Conservation (phyloP, 164 flowering plant species). For the Vitis rotundifolia region DNA sequence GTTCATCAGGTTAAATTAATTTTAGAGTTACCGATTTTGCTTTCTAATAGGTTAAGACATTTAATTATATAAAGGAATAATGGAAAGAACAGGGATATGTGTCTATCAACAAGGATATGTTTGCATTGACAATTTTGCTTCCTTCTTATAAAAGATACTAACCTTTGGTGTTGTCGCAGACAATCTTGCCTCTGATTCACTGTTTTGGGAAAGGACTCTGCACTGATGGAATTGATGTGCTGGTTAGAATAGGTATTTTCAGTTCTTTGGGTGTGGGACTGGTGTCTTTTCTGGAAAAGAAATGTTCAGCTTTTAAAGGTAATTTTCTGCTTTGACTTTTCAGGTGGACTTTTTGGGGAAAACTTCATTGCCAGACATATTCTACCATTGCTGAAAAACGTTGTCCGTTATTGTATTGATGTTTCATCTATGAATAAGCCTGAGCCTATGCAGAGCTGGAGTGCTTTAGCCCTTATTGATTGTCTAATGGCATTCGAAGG, state of each 20-base stretch:
- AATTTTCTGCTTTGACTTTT: constrained; percentile 19
- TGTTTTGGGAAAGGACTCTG: constrained; percentile 91
- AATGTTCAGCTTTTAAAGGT: constrained; percentile 17
- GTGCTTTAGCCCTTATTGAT: constrained; percentile 71
- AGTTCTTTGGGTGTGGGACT: constrained; percentile 2
- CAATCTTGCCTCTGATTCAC: constrained; percentile 83
- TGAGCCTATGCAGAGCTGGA: constrained; percentile 91
- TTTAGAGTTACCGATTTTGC: neutral
- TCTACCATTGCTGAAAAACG: constrained; percentile 71
- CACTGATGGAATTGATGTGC: constrained; percentile 86
- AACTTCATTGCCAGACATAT: constrained; percentile 66
- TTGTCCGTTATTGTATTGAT: constrained; percentile 58
- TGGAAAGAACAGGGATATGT: neutral
- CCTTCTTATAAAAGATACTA: constrained; percentile 12
- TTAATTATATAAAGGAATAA: too few species aligned
- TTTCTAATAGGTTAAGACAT: too few species aligned
- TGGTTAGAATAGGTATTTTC: constrained; percentile 90
- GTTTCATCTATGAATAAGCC: constrained; percentile 54
- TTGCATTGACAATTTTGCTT: constrained; percentile 5
- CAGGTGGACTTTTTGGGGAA: constrained; percentile 89
- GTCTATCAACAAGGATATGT: neutral
- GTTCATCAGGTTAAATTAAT: constrained; percentile 73
- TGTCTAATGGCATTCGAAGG: constrained; percentile 71
- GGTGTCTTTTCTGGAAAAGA: constrained; percentile 6
- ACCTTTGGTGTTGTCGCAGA: constrained; percentile 48